These are phyloP conservation scores for Serendipita sp. DNA, from an alignment of 768 basidiomycete species.

Conservation along the genomic window DNA sequence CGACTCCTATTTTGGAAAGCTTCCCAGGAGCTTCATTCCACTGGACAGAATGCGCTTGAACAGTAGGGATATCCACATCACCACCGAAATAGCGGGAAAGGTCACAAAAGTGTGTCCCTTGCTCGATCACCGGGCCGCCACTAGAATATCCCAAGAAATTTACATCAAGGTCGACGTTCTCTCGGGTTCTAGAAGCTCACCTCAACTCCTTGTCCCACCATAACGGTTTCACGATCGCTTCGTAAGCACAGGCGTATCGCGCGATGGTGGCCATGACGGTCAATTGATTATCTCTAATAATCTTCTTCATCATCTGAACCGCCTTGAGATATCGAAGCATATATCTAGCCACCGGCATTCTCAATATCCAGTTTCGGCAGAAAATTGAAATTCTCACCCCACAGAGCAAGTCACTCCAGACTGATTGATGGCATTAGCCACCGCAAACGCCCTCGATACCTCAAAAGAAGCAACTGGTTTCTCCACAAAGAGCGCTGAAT, in stretches of 20 bases:
- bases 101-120: conserved; percentile 96
- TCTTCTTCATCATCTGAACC: conserved; percentile 91
- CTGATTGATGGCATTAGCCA: conserved; percentile 56
- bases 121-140: conserved; percentile 72
- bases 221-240: conserved; percentile 60
- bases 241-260: conserved; percentile 82
- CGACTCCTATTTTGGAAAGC: conserved; percentile 64
- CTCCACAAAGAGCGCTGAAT: conserved; percentile 79
- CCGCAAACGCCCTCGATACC: conserved; percentile 49
- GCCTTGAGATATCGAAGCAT: conserved; percentile 91
- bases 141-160: conserved; percentile 21
- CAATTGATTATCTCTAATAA: conserved; percentile 85
- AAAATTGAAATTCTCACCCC: conserved; percentile 37
- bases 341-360: conserved; percentile 33
- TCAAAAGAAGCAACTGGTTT: conserved; percentile 85
- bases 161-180: not conserved
- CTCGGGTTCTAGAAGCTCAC: conserved; percentile 14
- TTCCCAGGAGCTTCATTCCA: conserved; percentile 82
- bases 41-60: conserved; percentile 76
- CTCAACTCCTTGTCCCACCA: conserved; percentile 93
- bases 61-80: conserved; percentile 71
- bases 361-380: not conserved
- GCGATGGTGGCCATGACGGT: conserved; percentile 94
- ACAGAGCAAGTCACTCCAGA: conserved; percentile 63
- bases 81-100: conserved; percentile 95